phyloP scores from a whole-genome alignment of 208 protist species.

The Tritrichomonas foetus region DNA sequence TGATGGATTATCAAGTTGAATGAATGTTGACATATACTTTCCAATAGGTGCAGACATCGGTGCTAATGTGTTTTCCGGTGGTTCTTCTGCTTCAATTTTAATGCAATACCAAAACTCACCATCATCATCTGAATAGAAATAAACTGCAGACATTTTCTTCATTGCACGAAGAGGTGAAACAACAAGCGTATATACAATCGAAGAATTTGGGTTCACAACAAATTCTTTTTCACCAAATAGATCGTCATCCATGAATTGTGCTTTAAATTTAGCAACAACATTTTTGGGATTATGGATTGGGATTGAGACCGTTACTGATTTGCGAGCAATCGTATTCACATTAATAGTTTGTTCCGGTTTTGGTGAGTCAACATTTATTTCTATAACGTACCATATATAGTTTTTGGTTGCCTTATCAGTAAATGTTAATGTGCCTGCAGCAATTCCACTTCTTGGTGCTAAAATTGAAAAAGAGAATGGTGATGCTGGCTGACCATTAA shows the following conservation, averaged over 20 bases:
- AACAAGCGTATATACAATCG: not conserved
- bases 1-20: not conserved
- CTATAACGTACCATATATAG: slow-evolving; percentile 19
- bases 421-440: slow-evolving; percentile 22
- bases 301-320: not conserved
- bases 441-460: not conserved
- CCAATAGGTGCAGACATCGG: not conserved
- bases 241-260: not conserved
- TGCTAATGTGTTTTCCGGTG: not conserved
- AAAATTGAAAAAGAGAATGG: not conserved
- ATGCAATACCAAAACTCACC: slow-evolving; percentile 25
- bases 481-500: not conserved
- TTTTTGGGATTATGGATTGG: not conserved
- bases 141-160: not conserved
- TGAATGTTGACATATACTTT: not conserved
- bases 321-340: not conserved
- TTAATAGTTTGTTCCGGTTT: not conserved
- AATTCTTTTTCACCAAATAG: not conserved
- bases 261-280: not conserved
- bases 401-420: not conserved
- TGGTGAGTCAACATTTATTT: slow-evolving; percentile 21
- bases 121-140: slow-evolving; percentile 34
- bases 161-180: not conserved
- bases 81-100: not conserved
- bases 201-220: not conserved